These are phyloP conservation scores for Davidsoniella virescens DNA, from an alignment of 2,329 filamentous ascomycete genomes.

Conservation along the genomic window DNA sequence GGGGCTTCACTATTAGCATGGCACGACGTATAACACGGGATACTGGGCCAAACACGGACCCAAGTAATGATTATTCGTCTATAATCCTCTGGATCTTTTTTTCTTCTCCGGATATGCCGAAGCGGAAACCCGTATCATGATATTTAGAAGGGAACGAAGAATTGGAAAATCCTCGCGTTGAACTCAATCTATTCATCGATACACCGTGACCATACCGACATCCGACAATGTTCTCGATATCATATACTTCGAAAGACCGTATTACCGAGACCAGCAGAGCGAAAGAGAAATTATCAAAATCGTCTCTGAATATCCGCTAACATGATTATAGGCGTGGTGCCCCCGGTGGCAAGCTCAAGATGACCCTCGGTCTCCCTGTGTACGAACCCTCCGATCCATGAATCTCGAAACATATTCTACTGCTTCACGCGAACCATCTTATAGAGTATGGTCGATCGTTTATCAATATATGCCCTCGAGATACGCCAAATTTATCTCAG, in stretches of 20 bases:
- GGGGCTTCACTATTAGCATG: too few species aligned
- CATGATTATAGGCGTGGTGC: slow-evolving; percentile 52
- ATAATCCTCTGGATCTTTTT: too few species aligned
- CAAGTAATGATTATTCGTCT: too few species aligned
- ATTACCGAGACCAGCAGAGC: background rate
- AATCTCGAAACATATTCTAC: background rate
- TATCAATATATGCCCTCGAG: slow-evolving; percentile 13
- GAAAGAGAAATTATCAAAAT: slow-evolving; percentile 5
- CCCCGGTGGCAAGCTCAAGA: slow-evolving; percentile 99
- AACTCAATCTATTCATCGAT: too few species aligned
- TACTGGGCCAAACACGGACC: too few species aligned
- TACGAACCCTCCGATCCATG: slow-evolving; percentile 35
- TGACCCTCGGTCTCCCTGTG: slow-evolving; percentile 99
- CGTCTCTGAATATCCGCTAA: slow-evolving; percentile 19
- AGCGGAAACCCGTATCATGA: too few species aligned
- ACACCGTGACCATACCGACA: too few species aligned
- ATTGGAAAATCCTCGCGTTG: too few species aligned
- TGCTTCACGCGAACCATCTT: slow-evolving; percentile 2
- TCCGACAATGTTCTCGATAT: background rate
- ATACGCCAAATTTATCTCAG: slow-evolving; percentile 2
- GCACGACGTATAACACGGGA: too few species aligned
- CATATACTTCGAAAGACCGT: background rate
- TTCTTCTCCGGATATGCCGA: too few species aligned
- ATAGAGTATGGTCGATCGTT: background rate
- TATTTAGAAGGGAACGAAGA: too few species aligned